Evolutionary conservation across 2,329 filamentous ascomycete genomes (phyloP).

Genomic region (Colletotrichum sp.): DNA sequence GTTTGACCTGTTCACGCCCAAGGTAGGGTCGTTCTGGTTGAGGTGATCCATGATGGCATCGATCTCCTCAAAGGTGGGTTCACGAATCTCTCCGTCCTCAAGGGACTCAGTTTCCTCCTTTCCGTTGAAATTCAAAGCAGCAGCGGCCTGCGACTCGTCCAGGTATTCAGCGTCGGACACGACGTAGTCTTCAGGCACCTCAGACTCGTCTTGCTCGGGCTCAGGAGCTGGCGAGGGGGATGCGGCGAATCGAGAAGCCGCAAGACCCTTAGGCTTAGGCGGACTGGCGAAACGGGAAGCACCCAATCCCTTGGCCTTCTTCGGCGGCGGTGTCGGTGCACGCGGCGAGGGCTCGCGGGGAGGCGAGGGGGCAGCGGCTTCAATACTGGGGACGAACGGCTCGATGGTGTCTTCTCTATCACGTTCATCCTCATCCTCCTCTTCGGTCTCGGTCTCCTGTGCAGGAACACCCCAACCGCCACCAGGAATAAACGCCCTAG

Average conservation of each 20-base stretch:
- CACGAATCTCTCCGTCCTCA: slow-evolving; percentile 33
- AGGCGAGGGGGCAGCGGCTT: not conserved
- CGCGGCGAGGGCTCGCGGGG: slow-evolving; percentile 24
- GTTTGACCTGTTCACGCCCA: slow-evolving; percentile 71
- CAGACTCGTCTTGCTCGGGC: slow-evolving; percentile 29
- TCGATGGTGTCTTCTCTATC: slow-evolving; percentile 22
- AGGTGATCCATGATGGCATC: slow-evolving; percentile 92
- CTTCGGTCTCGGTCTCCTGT: slow-evolving; percentile 17
- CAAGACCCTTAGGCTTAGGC: slow-evolving; percentile 46
- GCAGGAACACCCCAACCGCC: slow-evolving; percentile 19
- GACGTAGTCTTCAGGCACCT: slow-evolving; percentile 26
- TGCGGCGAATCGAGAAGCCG: slow-evolving; percentile 50
- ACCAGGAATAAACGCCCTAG: slow-evolving; percentile 69
- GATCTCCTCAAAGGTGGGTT: slow-evolving; percentile 79
- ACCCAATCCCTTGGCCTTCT: slow-evolving; percentile 41
- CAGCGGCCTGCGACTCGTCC: not conserved
- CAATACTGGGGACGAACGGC: slow-evolving; percentile 4
- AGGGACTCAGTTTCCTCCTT: slow-evolving; percentile 29
- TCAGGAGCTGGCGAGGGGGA: slow-evolving; percentile 41
- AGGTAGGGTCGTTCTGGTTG: slow-evolving; percentile 73
- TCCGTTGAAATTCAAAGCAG: not conserved
- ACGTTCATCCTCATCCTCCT: slow-evolving; percentile 23
- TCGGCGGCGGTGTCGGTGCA: slow-evolving; percentile 21
- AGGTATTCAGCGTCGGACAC: slow-evolving; percentile 1
- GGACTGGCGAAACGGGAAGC: slow-evolving; percentile 53